phyloP scores from a whole-genome alignment of 139 green algal species.

The Tetraselmis chui region DNA sequence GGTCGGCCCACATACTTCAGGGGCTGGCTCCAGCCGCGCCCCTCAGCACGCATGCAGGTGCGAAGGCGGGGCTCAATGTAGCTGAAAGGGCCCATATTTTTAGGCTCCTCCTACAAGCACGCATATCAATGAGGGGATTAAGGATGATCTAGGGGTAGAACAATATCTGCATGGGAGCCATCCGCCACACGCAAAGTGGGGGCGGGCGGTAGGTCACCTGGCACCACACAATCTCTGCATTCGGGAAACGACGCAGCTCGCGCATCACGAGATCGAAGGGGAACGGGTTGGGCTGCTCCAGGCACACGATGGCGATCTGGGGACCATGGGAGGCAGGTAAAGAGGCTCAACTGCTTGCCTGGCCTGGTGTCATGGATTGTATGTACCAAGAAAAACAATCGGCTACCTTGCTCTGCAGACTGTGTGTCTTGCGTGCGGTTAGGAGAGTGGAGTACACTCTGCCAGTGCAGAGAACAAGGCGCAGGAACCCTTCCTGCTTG shows the following conservation, averaged over 20 bases:
- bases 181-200: neutral
- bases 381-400: too few relatives aligned
- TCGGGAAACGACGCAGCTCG: constrained; percentile 90
- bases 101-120: constrained; percentile 86
- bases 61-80: constrained; percentile 53
- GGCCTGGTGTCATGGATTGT: too few relatives aligned
- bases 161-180: neutral
- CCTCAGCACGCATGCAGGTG: constrained; percentile 14
- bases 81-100: constrained; percentile 95
- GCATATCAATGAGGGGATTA: neutral
- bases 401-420: constrained; percentile 8
- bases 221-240: constrained; percentile 49
- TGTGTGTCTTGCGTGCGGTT: constrained; percentile 64
- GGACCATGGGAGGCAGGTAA: neutral
- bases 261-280: constrained; percentile 92
- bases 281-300: constrained; percentile 90
- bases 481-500: constrained; percentile 54
- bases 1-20: neutral
- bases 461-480: constrained; percentile 87
- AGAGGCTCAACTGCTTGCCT: neutral
- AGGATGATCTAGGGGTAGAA: neutral
- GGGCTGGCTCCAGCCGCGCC: neutral
- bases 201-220: neutral
- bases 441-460: constrained; percentile 98
- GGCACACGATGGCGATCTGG: constrained; percentile 72